These are phyloP conservation scores for Colletotrichum trifolii DNA, from an alignment of 2,329 filamentous ascomycete genomes.

Conservation along the genomic window DNA sequence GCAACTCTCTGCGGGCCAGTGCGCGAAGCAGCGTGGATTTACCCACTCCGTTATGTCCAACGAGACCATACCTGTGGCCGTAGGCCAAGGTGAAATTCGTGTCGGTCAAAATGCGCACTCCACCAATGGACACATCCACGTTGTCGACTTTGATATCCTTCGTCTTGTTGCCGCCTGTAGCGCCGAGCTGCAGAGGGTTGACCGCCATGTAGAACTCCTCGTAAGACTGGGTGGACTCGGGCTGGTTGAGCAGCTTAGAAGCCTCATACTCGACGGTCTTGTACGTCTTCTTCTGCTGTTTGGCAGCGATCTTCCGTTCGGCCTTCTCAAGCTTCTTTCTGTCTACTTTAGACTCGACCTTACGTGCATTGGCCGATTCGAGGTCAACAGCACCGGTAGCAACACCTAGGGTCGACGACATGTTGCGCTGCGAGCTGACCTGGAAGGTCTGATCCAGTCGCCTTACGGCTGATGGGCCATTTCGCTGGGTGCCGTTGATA, in stretches of 20 bases:
- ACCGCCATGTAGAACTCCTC: slow-evolving; percentile 99
- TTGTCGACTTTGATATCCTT: slow-evolving; percentile 99
- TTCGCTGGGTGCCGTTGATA: slow-evolving; percentile 76
- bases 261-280: slow-evolving; percentile 99
- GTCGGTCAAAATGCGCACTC: slow-evolving; percentile 88
- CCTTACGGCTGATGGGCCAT: slow-evolving; percentile 80
- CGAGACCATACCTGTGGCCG: slow-evolving; percentile 93
- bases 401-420: slow-evolving; percentile 94
- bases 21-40: slow-evolving; percentile 95
- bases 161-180: slow-evolving; percentile 81
- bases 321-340: slow-evolving; percentile 99
- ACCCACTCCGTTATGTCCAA: slow-evolving; percentile 99
- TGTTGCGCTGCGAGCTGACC: slow-evolving; percentile 92
- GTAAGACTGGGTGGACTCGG: slow-evolving; percentile 88
- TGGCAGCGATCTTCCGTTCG: slow-evolving; percentile 95
- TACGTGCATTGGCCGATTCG: slow-evolving; percentile 90
- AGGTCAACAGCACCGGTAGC: slow-evolving; percentile 87
- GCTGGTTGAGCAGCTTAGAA: slow-evolving; percentile 85
- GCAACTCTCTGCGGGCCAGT: slow-evolving; percentile 89
- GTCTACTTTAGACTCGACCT: slow-evolving; percentile 97
- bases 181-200: slow-evolving; percentile 91
- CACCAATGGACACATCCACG: slow-evolving; percentile 93
- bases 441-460: slow-evolving; percentile 95
- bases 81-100: slow-evolving; percentile 91
- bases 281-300: slow-evolving; percentile 98